Conservation (phyloP, 192 early-diverging fungal genomes). For the Pilaira anomala region DNA sequence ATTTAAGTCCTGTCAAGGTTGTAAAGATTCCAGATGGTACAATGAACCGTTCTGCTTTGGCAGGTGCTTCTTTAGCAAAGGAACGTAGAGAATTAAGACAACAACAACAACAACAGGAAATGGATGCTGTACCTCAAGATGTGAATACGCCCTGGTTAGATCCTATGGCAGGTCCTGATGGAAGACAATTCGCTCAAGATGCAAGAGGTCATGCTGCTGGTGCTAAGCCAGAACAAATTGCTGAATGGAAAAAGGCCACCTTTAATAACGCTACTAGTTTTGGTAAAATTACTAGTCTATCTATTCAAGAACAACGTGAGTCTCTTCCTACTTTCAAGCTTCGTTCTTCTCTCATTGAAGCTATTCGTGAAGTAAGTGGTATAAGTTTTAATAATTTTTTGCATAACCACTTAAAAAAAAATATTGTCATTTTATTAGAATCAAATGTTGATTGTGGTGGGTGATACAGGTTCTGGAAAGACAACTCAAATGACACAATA, state of each 20-base stretch:
- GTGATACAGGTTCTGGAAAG: conserved; percentile 97
- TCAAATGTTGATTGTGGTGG: conserved; percentile 83
- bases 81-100: conserved; percentile 87
- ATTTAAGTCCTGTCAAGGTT: conserved; percentile 94
- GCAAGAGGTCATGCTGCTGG: conserved; percentile 70
- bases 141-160: conserved; percentile 90
- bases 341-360: conserved; percentile 73
- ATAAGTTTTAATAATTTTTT: background rate
- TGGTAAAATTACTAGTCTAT: conserved; percentile 83
- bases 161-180: conserved; percentile 87
- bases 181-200: conserved; percentile 92
- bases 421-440: conserved; percentile 30
- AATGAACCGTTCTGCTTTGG: conserved; percentile 91
- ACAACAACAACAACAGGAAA: conserved; percentile 73
- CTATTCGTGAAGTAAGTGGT: conserved; percentile 57
- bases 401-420: too few species aligned
- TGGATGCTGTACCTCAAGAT: conserved; percentile 82
- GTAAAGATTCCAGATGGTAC: conserved; percentile 98
- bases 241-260: conserved; percentile 89
- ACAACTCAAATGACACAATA: conserved; percentile 99
- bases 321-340: conserved; percentile 87
- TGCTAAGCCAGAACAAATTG: conserved; percentile 61
- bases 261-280: conserved; percentile 86
- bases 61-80: conserved; percentile 88
- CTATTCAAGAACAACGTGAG: conserved; percentile 79